Evolutionary conservation across 208 protist species (phyloP), one percentile per base, ranked within the genome.

Genomic region (Entamoeba invadens): DNA sequence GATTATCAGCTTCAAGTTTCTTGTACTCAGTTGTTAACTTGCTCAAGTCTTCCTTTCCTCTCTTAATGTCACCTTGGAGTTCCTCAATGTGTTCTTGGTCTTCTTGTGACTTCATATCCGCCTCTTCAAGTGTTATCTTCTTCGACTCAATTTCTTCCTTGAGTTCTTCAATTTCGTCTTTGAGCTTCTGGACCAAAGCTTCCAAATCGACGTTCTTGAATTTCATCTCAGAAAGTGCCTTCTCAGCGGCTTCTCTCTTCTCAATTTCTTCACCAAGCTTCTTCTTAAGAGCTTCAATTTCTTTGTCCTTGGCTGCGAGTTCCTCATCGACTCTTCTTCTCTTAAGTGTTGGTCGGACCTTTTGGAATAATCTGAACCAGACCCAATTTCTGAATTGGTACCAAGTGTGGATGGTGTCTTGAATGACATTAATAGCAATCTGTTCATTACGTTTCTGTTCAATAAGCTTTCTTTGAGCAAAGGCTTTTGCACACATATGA

Each of bases 301-400:
- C 93, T 45, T 50, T 93, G 93, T 97, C 96, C 45, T 94, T 91
- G 4, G 95, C 93, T 72, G 95, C 95, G 16, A 95, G 47, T 44
- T 95, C 92, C 91, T 94, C 94, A 45, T 96, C 94, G 10, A 96
- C 50, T 42, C 93, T 91, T 6, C 94, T 87, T 47, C 96, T 93
- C 94, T 95, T 42, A 94, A 97, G 92, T 47, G 97, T 93, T 45
- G 96, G 96, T 68, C 95, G 72, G 51, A 95, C 95, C 46, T 97
- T 96, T 91, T 91, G 92, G 95, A 96, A 97, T 18, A 97, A 94
- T 94, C 96, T 95, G 95, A 95, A 97, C 93, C 94, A 95, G 46
- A 35, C 92, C 92, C 92, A 93, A 35, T 95, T 46, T 46, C 92
- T 77, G 16, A 95, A 57, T 44, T 16, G 44, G n/a, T 93, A 44